Evolutionary conservation across 176 grass and related monocot species (phyloP).

Genomic region (Oryza australiensis): DNA sequence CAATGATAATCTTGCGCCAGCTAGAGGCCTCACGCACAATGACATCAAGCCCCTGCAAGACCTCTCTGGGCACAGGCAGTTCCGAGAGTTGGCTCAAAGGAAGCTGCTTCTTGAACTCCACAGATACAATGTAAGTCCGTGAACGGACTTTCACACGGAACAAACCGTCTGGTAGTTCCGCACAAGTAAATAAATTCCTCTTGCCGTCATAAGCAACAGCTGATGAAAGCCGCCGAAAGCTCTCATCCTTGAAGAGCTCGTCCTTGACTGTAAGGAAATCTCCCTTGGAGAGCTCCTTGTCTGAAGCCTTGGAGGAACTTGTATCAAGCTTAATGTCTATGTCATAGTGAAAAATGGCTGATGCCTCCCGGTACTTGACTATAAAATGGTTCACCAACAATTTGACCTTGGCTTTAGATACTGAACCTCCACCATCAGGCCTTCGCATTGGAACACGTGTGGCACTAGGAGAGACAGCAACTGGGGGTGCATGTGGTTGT

Average conservation of each 20-base stretch:
- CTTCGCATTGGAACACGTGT: constrained; percentile 41
- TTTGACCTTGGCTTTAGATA: constrained; percentile 5
- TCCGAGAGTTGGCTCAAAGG: constrained; percentile 49
- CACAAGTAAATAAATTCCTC: constrained; percentile 50
- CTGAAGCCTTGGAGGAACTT: constrained; percentile 33
- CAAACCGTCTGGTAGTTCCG: constrained; percentile 41
- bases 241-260: constrained; percentile 51
- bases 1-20: constrained; percentile 46
- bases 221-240: constrained; percentile 37
- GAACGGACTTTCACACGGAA: constrained; percentile 42
- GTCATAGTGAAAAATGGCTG: constrained; percentile 55
- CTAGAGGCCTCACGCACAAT: constrained; percentile 55
- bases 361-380: constrained; percentile 38
- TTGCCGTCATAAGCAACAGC: constrained; percentile 59
- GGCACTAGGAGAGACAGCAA: constrained; percentile 16
- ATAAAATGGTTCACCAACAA: constrained; percentile 58
- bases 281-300: constrained; percentile 47
- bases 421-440: constrained; percentile 51
- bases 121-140: constrained; percentile 40
- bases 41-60: constrained; percentile 63
- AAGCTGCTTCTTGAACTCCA: constrained; percentile 54
- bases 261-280: constrained; percentile 57
- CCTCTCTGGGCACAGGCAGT: constrained; percentile 55
- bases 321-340: constrained; percentile 48
- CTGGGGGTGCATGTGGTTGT: not conserved